Evolutionary conservation across 1,284 basidiomycete genomes (phyloP), one percentile per base, ranked within the genome.

Genomic region (Laetiporus sulphureus): DNA sequence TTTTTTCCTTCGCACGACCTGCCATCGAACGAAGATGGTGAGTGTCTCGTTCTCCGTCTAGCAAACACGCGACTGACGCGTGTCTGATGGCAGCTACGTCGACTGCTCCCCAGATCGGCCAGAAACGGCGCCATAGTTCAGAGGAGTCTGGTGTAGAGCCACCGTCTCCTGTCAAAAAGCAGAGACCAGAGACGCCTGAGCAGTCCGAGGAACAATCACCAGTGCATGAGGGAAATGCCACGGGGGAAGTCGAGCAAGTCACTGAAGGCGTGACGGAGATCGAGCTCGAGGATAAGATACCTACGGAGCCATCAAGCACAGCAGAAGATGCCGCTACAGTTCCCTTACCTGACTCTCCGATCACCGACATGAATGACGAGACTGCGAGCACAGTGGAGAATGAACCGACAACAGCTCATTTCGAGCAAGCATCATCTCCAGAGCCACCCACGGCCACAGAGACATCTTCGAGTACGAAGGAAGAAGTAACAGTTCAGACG

Each of bases 1-100:
- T 69, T 84, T 24, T 75, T 83, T 53, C 77, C 78, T 22, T 73
- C 81, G 41, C 72, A 77, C 22, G 83, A 86, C 61, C 69, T 79
- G 44, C 79, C 80, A 34, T 85, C 82, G 82, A 70, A 71, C 49
- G 82, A 85, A 46, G 82, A 86, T 59, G 79, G 83, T 85, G 52
- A 66, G 77, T 68, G 18, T 31, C 35, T 38, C 40, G 38, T 30
- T 46, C 40, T 32, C 19, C 23, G 47, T 41, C 42, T 50, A 36
- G 30, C 25, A 36, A n/a, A 37, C 48, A 46, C 48, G 43, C 46
- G 54, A 45, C 47, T 55, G 48, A 55, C 53, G 48, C 48, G 34
- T 43, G 45, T 52, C 50, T 37, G 3, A 23, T 19, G 27, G 33
- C 52, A 86, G 83, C 81, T 32, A 85, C 83, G 2, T 84, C 83